Evolutionary conservation across 2,329 filamentous ascomycete genomes (phyloP).

Genomic region (Diaporthe sp.): DNA sequence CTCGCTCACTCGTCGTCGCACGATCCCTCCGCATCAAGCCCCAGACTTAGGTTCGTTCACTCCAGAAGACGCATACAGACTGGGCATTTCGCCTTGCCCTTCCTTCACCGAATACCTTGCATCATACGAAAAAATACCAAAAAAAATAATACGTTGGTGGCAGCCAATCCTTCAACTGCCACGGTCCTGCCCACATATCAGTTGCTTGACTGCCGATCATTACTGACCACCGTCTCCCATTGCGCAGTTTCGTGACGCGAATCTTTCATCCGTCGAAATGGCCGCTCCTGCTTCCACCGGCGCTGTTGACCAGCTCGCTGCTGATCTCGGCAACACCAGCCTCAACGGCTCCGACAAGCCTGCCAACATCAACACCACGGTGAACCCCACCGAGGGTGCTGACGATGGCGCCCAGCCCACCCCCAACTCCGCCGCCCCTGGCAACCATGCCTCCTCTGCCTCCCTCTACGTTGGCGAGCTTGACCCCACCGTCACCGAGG

Average conservation of each 20-base stretch:
- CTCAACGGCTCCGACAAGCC: slow-evolving; percentile 76
- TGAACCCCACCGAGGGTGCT: slow-evolving; percentile 61
- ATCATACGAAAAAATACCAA: neutral
- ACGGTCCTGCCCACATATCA: neutral
- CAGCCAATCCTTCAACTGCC: neutral
- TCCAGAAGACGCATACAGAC: neutral
- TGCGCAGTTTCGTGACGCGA: slow-evolving; percentile 38
- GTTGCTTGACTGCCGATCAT: slow-evolving; percentile 33
- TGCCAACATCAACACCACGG: slow-evolving; percentile 77
- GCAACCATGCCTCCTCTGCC: slow-evolving; percentile 91
- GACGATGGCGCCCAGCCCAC: slow-evolving; percentile 73
- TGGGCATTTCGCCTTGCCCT: neutral
- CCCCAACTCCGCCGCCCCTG: slow-evolving; percentile 78
- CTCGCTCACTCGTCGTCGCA: slow-evolving; percentile 27
- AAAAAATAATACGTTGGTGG: neutral
- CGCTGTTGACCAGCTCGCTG: slow-evolving; percentile 83
- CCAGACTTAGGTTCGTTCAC: slow-evolving; percentile 29
- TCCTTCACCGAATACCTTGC: neutral
- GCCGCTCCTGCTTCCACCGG: slow-evolving; percentile 66
- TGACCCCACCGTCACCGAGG: slow-evolving; percentile 96
- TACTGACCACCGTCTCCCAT: slow-evolving; percentile 35
- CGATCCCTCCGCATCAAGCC: slow-evolving; percentile 12
- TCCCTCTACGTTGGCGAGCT: slow-evolving; percentile 99
- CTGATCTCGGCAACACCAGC: slow-evolving; percentile 78
- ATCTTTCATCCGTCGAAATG: slow-evolving; percentile 59